These are phyloP conservation scores for Alternaria conjuncta DNA, from an alignment of 2,329 filamentous ascomycete species.

Conservation along the genomic window DNA sequence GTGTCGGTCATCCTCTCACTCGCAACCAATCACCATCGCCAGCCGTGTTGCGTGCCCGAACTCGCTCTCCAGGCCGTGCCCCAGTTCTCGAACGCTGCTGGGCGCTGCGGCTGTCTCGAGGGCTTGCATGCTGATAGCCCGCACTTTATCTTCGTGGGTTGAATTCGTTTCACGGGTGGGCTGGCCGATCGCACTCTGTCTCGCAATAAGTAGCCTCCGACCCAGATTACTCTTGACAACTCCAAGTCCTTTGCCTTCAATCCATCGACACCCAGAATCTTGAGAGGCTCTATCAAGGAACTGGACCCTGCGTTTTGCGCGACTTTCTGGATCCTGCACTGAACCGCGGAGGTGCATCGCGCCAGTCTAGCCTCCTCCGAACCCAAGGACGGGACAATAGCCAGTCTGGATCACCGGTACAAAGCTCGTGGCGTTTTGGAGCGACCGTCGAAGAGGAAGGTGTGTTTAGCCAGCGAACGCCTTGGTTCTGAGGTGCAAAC, in stretches of 20 bases:
- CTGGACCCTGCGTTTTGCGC: conserved; percentile 1
- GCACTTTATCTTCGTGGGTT: background rate
- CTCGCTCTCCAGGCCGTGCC: conserved; percentile 7
- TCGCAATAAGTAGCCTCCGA: conserved; percentile 7
- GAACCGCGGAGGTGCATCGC: conserved; percentile 7
- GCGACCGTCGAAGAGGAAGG: conserved; percentile 24
- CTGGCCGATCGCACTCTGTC: background rate
- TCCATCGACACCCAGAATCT: background rate
- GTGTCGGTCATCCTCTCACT: background rate
- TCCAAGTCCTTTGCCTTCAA: background rate
- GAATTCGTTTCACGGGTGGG: background rate
- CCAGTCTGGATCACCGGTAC: conserved; percentile 19
- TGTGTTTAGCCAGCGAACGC: conserved; percentile 4
- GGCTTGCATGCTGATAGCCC: background rate
- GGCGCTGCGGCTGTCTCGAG: background rate
- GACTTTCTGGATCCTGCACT: conserved; percentile 4
- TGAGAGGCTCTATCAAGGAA: background rate
- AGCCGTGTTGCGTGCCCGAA: conserved; percentile 11
- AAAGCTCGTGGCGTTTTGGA: conserved; percentile 10
- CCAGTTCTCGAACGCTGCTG: background rate
- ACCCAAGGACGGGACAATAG: conserved; percentile 1
- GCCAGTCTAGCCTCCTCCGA: conserved; percentile 6
- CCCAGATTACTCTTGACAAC: background rate
- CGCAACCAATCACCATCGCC: conserved; percentile 10
- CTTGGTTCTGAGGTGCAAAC: background rate